Percentiles rank a stretch among this genome's conserved stretches.
Evolutionary conservation across 2,329 filamentous ascomycete species (phyloP).

Genomic region (Paecilomyces niveus): DNA sequence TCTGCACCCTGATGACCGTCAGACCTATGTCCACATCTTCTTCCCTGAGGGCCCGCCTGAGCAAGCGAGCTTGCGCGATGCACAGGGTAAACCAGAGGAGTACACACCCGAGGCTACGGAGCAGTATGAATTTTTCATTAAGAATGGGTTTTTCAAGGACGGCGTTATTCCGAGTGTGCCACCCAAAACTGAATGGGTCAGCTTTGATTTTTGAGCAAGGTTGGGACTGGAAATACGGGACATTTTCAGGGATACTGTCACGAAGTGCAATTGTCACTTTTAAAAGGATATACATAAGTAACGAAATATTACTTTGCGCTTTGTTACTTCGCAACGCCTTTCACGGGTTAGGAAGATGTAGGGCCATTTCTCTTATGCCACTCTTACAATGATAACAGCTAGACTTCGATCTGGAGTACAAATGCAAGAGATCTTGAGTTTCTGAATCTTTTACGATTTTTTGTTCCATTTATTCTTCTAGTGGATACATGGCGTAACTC

Average conservation of each 20-base stretch:
- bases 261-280: not conserved
- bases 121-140: conserved; percentile 58
- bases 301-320: not conserved
- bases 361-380: no score
- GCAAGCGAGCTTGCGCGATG: conserved; percentile 35
- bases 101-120: conserved; percentile 49
- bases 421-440: not conserved
- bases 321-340: not conserved
- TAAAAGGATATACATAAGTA: not conserved
- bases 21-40: conserved; percentile 59
- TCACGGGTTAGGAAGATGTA: not conserved
- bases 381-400: no score
- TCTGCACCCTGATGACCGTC: conserved; percentile 46
- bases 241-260: not conserved
- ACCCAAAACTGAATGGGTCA: conserved; percentile 67
- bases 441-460: not conserved
- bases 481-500: not conserved
- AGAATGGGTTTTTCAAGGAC: conserved; percentile 61
- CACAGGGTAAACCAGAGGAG: conserved; percentile 46
- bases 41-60: conserved; percentile 64
- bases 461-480: not conserved
- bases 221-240: not conserved
- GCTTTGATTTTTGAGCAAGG: conserved; percentile 59
- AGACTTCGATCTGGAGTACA: not conserved
- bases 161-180: conserved; percentile 70